A percentile compares a stretch with the other conserved stretches of the same genome.
phyloP scores from a whole-genome alignment of 2,329 filamentous ascomycete genomes.

The Phaeosphaeriaceae sp. region DNA sequence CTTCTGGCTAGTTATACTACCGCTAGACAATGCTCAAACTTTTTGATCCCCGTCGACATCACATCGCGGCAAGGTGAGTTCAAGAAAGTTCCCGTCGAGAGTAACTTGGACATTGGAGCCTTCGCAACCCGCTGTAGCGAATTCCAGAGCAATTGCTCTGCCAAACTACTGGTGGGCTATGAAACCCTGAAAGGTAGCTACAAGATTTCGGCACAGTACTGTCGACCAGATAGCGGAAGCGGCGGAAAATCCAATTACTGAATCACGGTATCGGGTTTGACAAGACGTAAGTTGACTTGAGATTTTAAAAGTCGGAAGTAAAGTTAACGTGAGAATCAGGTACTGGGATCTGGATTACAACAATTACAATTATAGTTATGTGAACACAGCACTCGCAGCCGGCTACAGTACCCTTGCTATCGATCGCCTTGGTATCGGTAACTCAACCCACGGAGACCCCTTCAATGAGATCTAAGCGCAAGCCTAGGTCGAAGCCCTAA shows the following conservation, averaged over 20 bases:
- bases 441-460: slow-evolving; percentile 64
- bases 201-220: slow-evolving; percentile 66
- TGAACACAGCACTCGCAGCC: slow-evolving; percentile 59
- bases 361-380: slow-evolving; percentile 68
- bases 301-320: neutral
- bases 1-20: slow-evolving; percentile 25
- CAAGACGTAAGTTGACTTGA: slow-evolving; percentile 50
- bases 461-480: slow-evolving; percentile 65
- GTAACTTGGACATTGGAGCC: slow-evolving; percentile 64
- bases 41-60: slow-evolving; percentile 64
- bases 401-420: slow-evolving; percentile 67
- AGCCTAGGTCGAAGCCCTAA: slow-evolving; percentile 65
- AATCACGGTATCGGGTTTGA: slow-evolving; percentile 64
- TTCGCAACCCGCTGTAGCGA: slow-evolving; percentile 50
- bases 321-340: slow-evolving; percentile 28
- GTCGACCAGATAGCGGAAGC: slow-evolving; percentile 56
- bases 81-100: slow-evolving; percentile 53
- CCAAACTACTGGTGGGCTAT: slow-evolving; percentile 56
- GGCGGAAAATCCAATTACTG: slow-evolving; percentile 55
- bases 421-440: slow-evolving; percentile 67
- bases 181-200: slow-evolving; percentile 60
- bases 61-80: slow-evolving; percentile 62
- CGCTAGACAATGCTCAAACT: slow-evolving; percentile 52
- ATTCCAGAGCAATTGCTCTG: slow-evolving; percentile 54
- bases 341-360: slow-evolving; percentile 69